Evolutionary conservation across 257 asterid genomes (phyloP).

Genomic region (Rubia yunnanensis): DNA sequence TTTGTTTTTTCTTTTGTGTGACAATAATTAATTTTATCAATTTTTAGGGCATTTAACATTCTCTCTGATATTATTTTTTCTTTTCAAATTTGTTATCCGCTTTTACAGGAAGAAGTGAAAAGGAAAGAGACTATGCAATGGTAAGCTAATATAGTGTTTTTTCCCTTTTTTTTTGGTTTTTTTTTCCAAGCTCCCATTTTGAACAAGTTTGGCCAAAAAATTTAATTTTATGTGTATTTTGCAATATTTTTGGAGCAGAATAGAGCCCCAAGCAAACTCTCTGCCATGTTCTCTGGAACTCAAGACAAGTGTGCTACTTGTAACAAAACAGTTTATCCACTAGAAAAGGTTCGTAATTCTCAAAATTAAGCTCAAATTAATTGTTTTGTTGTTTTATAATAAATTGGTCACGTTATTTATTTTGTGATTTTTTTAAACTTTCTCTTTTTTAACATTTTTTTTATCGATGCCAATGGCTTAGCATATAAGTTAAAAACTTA

Average conservation of each 20-base stretch:
- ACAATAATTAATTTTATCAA: background rate
- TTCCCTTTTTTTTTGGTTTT: no score
- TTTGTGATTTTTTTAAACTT: no score
- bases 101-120: slow-evolving; percentile 24
- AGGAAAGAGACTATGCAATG: slow-evolving; percentile 33
- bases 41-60: background rate
- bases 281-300: slow-evolving; percentile 78
- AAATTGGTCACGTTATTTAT: no score
- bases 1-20: background rate
- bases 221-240: no score
- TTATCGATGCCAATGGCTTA: no score
- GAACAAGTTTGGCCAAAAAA: no score
- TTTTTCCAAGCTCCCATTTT: background rate
- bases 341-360: slow-evolving; percentile 52
- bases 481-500: no score
- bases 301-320: slow-evolving; percentile 77
- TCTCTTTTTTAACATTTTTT: no score
- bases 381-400: background rate
- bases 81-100: background rate
- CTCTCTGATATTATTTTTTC: background rate
- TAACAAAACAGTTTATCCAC: slow-evolving; percentile 68
- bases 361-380: background rate
- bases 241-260: slow-evolving; percentile 25
- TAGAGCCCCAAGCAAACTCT: slow-evolving; percentile 65
- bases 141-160: slow-evolving; percentile 6